These are phyloP conservation scores for Phylloporus rhodoxanthus DNA, from an alignment of 768 basidiomycete genomes.

Conservation along the genomic window DNA sequence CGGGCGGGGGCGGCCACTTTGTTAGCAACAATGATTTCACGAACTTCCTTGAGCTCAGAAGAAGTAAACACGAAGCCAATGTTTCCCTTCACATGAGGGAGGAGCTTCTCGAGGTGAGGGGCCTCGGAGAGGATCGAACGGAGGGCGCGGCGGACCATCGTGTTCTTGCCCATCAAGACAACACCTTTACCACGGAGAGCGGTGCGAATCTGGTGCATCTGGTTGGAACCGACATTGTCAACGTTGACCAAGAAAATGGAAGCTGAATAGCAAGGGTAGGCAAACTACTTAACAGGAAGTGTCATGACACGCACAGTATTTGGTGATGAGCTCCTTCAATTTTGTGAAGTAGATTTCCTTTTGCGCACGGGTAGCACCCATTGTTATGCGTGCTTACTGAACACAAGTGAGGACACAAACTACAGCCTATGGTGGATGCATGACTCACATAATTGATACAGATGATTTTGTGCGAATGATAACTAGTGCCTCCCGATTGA, in stretches of 20 bases:
- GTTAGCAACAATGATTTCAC: slow-evolving; percentile 91
- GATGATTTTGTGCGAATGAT: slow-evolving; percentile 18
- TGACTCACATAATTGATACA: slow-evolving; percentile 27
- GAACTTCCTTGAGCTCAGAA: slow-evolving; percentile 88
- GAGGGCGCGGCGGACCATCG: slow-evolving; percentile 98
- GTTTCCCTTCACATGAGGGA: slow-evolving; percentile 95
- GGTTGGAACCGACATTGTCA: slow-evolving; percentile 99
- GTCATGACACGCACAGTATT: slow-evolving; percentile 64
- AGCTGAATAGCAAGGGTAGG: slow-evolving; percentile 42
- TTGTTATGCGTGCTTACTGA: slow-evolving; percentile 39
- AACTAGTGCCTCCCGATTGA: slow-evolving; percentile 86
- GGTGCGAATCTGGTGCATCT: slow-evolving; percentile 97
- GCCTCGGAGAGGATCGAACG: slow-evolving; percentile 83
- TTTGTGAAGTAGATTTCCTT: slow-evolving; percentile 90
- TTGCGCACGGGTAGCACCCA: slow-evolving; percentile 88
- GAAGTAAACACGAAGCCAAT: slow-evolving; percentile 98
- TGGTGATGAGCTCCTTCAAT: slow-evolving; percentile 86
- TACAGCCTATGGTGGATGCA: too few species aligned
- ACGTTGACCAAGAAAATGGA: slow-evolving; percentile 99
- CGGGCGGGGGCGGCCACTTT: slow-evolving; percentile 98
- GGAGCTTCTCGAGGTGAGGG: slow-evolving; percentile 94
- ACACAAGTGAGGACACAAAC: not conserved
- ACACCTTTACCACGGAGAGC: slow-evolving; percentile 94
- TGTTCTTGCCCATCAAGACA: slow-evolving; percentile 99
- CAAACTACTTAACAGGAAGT: not conserved